Base-by-base conservation (phyloP, 805 yeast genomes). In the Cyberlindnera subsufficiens region DNA sequence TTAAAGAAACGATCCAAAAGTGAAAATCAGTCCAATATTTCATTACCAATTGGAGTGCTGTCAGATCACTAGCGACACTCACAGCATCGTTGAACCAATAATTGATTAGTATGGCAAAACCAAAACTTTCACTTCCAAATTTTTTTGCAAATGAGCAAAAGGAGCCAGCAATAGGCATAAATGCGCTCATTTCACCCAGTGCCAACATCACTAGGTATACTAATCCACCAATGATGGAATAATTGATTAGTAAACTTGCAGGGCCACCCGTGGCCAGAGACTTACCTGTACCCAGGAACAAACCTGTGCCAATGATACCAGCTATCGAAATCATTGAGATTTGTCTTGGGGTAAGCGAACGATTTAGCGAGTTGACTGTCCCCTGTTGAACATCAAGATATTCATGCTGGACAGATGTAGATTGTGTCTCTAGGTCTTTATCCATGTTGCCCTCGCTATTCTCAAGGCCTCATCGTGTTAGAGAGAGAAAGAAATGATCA, bases 251-350 rank as follows among this genome's bases (percentile, higher is more conserved):
- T 27, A 51, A 20, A 2, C 47, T 40, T 8, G 66, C 68, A 10
- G 76, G 76, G 38, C 76, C 76, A 42, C 71, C 73, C 20, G 61
- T 52, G 20, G 61, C 59, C 33, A 72, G 51, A 6, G 74, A 65
- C 51, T 71, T 61, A 45, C 78, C 82, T 37, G 76, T 69, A 50
- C 81, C 81, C 42, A 77, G 71, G 56, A 68, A 65, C 38, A 79
- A 64, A 54, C 85, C 86, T 2, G 90, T 80, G 55, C 95, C 95
- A 49, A 86, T 84, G 49, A 88, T 79, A 35, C 93, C 90, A 45
- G 91, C 90, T 45, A 86, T 71, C 39, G 93, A 87, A 53, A 86
- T 82, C 83, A 85, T 77, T 46, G 78, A 74, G 47, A 82, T 75
- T 51, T 82, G 89, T 37, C 75, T 59, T 22, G 64, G 60, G 31